These are phyloP conservation scores for Leptodermis oblonga DNA, from an alignment of 257 asterid genomes.

Conservation along the genomic window DNA sequence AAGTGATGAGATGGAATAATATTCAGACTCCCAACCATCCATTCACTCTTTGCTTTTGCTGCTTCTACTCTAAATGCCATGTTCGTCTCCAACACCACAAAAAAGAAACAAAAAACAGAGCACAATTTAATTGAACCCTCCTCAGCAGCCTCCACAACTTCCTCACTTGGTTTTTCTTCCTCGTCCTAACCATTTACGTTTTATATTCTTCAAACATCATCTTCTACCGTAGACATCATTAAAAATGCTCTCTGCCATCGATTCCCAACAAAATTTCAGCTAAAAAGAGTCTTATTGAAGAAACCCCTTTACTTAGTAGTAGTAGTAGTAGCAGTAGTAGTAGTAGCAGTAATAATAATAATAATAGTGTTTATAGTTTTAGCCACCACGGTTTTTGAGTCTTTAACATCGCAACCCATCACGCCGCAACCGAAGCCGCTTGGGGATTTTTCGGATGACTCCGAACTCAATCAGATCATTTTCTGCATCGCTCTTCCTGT, in stretches of 20 bases:
- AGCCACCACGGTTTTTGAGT: too few species aligned
- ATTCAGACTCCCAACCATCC: not conserved
- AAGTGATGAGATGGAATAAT: too few species aligned
- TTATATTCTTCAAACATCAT: constrained; percentile 47
- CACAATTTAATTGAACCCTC: constrained; percentile 27
- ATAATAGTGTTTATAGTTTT: too few species aligned
- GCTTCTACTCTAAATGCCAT: too few species aligned
- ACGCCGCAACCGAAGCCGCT: too few species aligned
- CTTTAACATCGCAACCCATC: not conserved
- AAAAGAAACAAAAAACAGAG: too few species aligned
- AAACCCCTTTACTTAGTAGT: not conserved
- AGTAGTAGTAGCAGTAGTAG: too few species aligned
- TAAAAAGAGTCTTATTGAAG: constrained; percentile 16
- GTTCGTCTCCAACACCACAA: too few species aligned
- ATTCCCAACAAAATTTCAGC: too few species aligned
- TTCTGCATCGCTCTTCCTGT: constrained; percentile 63
- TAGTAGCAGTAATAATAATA: too few species aligned
- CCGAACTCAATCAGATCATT: constrained; percentile 46
- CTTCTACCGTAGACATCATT: constrained; percentile 31
- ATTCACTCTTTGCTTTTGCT: too few species aligned
- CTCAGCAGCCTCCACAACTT: constrained; percentile 36
- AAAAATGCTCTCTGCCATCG: constrained; percentile 16
- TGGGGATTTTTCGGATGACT: constrained; percentile 8
- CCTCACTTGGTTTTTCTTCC: constrained; percentile 37
- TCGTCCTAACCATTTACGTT: constrained; percentile 34